These are phyloP conservation scores for Phytophthora macrochlamydospora DNA, from an alignment of 352 stramenopile genomes.

Conservation along the genomic window DNA sequence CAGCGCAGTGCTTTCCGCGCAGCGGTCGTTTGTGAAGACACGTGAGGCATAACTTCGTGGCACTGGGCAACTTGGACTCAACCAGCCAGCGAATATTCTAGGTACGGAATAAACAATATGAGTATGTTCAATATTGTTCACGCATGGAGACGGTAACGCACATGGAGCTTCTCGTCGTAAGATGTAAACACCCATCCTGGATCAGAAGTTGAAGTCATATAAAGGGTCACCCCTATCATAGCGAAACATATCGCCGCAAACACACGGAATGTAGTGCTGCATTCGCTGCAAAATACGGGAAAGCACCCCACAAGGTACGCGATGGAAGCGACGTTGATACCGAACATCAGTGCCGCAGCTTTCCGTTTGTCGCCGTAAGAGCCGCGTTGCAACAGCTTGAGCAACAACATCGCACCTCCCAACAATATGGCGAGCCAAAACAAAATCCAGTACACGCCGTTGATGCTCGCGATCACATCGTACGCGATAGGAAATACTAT, in stretches of 20 bases:
- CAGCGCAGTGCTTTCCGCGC: conserved; percentile 79
- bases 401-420: conserved; percentile 33
- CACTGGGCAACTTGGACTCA: conserved; percentile 72
- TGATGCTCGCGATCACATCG: conserved; percentile 42
- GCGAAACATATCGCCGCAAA: conserved; percentile 26
- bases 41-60: conserved; percentile 81
- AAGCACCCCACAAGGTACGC: conserved; percentile 63
- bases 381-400: conserved; percentile 63
- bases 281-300: conserved; percentile 35
- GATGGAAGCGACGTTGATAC: conserved; percentile 77
- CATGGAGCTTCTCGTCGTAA: conserved; percentile 69
- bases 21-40: conserved; percentile 79
- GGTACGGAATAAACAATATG: background rate
- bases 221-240: conserved; percentile 57
- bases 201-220: conserved; percentile 57
- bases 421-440: conserved; percentile 44
- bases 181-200: conserved; percentile 68
- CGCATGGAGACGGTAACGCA: conserved; percentile 21
- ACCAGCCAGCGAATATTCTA: conserved; percentile 75
- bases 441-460: conserved; percentile 43
- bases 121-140: background rate
- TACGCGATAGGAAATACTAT: conserved; percentile 50
- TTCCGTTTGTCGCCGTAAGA: conserved; percentile 82
- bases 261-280: conserved; percentile 37
- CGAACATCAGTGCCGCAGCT: conserved; percentile 71